Conservation (phyloP, 208 protist species). For the Porcisia deanei region DNA sequence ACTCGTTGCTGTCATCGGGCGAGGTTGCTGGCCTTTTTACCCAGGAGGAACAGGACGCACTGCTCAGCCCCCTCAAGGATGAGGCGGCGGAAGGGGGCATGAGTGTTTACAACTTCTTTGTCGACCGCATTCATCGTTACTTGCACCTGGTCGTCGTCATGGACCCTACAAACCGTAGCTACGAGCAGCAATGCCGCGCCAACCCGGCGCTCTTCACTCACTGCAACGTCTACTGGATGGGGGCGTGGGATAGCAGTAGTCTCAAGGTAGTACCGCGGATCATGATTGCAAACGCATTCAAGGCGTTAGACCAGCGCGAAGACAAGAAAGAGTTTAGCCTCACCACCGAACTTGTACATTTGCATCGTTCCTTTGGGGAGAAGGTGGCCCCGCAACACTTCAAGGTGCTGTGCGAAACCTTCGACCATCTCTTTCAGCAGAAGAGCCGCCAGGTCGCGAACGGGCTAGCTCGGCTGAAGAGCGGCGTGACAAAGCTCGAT, state of each 20-base stretch:
- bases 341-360: conserved; percentile 85
- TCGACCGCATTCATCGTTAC: conserved; percentile 88
- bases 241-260: conserved; percentile 89
- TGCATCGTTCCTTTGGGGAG: conserved; percentile 76
- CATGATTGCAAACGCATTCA: conserved; percentile 83
- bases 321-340: conserved; percentile 90
- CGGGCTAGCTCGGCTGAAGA: conserved; percentile 75
- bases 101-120: conserved; percentile 90
- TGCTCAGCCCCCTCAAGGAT: conserved; percentile 93
- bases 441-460: conserved; percentile 83
- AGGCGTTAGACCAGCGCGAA: conserved; percentile 61
- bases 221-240: conserved; percentile 97
- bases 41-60: conserved; percentile 95
- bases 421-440: conserved; percentile 76
- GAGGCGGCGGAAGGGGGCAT: conserved; percentile 85
- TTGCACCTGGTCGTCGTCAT: conserved; percentile 96
- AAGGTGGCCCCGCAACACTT: conserved; percentile 93
- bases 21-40: conserved; percentile 97
- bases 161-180: conserved; percentile 94
- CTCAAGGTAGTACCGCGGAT: conserved; percentile 91
- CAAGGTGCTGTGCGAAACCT: conserved; percentile 91
- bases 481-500: conserved; percentile 95
- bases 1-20: conserved; percentile 96
- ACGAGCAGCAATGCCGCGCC: conserved; percentile 90
- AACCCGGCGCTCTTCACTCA: conserved; percentile 97